Base-by-base conservation (phyloP, 441 rosid species). In the Pelargonium myrrhifolium region DNA sequence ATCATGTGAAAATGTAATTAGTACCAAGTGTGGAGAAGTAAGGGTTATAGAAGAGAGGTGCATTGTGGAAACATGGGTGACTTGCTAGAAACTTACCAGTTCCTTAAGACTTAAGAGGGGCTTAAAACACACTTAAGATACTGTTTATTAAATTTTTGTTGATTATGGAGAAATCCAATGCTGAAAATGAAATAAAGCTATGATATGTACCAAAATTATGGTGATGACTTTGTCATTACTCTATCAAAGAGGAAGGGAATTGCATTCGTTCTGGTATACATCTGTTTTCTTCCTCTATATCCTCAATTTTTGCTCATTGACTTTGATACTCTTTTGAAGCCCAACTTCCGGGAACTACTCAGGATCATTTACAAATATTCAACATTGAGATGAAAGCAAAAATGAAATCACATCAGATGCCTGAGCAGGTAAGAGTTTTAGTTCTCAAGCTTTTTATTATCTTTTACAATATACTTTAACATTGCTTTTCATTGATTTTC, bases 301-400 rank as follows among this genome's bases (percentile, higher is more conserved):
- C 31, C 31, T n/a, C 53, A 47, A 47, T 47, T 14, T 47, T 10
- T 47, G 53, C 53, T 47, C 53, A 11, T 12, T 47, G 53, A 47
- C 17, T 47, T n/a, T n/a, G 56, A 15, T n/a, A n/a, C 17, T 49
- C 20, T n/a, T 49, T 6, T n/a, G 6, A 49, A 49, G 17, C 20
- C 7, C 18, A 90, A 96, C 87, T 93, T 62, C 89, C 94, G 18
- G 99, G 99, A 78, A 96, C 98, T 14, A 84, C 92, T 66, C 98
- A 96, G 85, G 99, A 96, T 81, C 99, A 96, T 78, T 79, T 96
- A 61, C 99, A 96, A 83, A 93, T 93, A 82, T 93, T 96, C 80
- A 93, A 96, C 76, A 96, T 93, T 49, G 99, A 96, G 86, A 76
- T 86, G 87, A 96, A 93, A 76, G 83, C 98, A 26, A 96, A 93